Conservation (phyloP, 768 basidiomycete genomes). For the Auricularia sp. region DNA sequence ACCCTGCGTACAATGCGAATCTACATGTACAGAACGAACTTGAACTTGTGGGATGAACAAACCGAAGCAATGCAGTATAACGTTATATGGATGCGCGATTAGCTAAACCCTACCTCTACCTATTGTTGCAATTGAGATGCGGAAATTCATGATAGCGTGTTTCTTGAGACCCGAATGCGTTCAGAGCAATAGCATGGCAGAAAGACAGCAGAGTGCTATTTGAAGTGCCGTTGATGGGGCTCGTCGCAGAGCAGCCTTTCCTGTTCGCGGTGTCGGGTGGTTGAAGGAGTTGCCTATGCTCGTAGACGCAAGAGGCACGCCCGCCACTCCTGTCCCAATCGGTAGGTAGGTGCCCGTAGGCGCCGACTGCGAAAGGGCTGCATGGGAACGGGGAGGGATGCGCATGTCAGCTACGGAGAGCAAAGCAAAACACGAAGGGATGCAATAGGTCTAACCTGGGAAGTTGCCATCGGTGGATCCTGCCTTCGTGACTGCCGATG, state of each 20-base stretch:
- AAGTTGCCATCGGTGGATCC: constrained; percentile 20
- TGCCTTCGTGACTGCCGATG: constrained; percentile 25
- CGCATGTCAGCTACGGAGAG: not conserved
- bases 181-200: no score
- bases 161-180: no score
- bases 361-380: not conserved
- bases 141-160: no score
- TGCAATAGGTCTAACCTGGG: constrained; percentile 24
- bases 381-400: not conserved
- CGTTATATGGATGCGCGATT: not conserved
- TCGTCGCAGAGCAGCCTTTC: not conserved
- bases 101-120: no score
- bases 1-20: not conserved
- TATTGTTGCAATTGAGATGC: no score
- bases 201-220: not conserved
- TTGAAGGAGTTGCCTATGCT: not conserved
- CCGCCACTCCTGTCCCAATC: not conserved
- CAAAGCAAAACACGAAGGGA: constrained; percentile 31
- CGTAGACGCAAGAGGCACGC: not conserved
- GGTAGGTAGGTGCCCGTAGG: not conserved
- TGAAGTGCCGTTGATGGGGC: not conserved
- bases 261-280: not conserved
- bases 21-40: not conserved
- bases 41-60: not conserved
- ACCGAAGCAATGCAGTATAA: not conserved